These are phyloP conservation scores for Protoeuglena noctilucae DNA, from an alignment of 139 green algal species.

Conservation along the genomic window DNA sequence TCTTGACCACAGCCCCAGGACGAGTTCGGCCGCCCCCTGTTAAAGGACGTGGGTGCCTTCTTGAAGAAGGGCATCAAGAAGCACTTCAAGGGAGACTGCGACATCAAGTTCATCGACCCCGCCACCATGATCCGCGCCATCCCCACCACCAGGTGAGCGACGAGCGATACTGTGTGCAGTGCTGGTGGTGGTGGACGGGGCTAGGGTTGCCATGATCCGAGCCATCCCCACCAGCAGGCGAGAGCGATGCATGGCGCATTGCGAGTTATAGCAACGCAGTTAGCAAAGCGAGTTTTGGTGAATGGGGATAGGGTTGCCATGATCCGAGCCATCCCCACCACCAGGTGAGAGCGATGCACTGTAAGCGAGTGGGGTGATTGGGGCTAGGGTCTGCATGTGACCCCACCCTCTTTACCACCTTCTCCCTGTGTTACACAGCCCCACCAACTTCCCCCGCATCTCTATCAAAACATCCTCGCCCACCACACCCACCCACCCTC, in stretches of 20 bases:
- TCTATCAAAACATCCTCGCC: neutral
- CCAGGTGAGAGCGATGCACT: constrained; percentile 68
- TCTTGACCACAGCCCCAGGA: constrained; percentile 4
- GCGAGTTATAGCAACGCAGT: too few species aligned
- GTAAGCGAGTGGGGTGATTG: too few species aligned
- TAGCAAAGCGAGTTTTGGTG: too few species aligned
- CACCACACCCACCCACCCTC: neutral
- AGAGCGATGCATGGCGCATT: too few species aligned
- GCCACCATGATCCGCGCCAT: constrained; percentile 67
- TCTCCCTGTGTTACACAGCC: neutral
- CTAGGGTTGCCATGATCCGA: too few species aligned
- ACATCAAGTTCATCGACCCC: constrained; percentile 79
- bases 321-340: constrained; percentile 82
- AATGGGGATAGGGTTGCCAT: too few species aligned
- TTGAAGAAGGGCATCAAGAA: constrained; percentile 71
- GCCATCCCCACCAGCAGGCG: constrained; percentile 73
- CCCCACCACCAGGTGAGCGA: too few species aligned
- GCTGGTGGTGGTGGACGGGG: too few species aligned
- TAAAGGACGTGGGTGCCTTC: constrained; percentile 12
- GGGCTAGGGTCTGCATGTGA: too few species aligned
- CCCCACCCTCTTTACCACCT: neutral
- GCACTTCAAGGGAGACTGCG: constrained; percentile 57
- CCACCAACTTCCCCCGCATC: neutral
- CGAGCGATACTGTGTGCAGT: too few species aligned
- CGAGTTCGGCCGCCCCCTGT: constrained; percentile 11